Conservation (phyloP, 441 rosid genomes). For the Melastoma candidum region DNA sequence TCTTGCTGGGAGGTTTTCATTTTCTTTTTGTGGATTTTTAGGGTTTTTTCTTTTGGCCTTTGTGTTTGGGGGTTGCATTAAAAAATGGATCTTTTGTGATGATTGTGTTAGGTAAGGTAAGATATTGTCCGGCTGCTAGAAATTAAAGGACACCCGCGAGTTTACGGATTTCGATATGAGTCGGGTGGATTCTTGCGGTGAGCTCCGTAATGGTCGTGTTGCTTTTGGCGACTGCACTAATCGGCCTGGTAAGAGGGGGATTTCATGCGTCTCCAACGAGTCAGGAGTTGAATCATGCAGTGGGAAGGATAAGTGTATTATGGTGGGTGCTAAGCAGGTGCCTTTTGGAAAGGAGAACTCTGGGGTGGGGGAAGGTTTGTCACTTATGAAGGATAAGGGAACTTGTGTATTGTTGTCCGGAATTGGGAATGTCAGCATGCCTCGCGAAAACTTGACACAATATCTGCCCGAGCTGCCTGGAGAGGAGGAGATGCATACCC, state of each 20-base stretch:
- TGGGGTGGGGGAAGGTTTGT: slow-evolving; percentile 25
- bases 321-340: slow-evolving; percentile 25
- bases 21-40: too few relatives aligned
- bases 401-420: slow-evolving; percentile 16
- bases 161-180: slow-evolving; percentile 24
- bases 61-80: too few relatives aligned
- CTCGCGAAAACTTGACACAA: slow-evolving; percentile 9
- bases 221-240: slow-evolving; percentile 59
- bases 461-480: slow-evolving; percentile 13
- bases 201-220: slow-evolving; percentile 19
- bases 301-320: slow-evolving; percentile 17
- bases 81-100: too few relatives aligned
- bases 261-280: slow-evolving; percentile 31
- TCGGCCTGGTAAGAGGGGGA: slow-evolving; percentile 35
- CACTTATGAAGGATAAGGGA: slow-evolving; percentile 16
- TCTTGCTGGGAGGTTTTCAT: too few relatives aligned
- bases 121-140: too few relatives aligned
- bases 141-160: too few relatives aligned
- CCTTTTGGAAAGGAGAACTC: slow-evolving; percentile 44
- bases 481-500: slow-evolving; percentile 25
- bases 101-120: too few relatives aligned
- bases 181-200: slow-evolving; percentile 35
- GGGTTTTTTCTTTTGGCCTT: too few relatives aligned
- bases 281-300: slow-evolving; percentile 32
- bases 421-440: slow-evolving; percentile 8